Evolutionary conservation across 805 yeast genomes (phyloP).

Genomic region (Pichia insulana): DNA sequence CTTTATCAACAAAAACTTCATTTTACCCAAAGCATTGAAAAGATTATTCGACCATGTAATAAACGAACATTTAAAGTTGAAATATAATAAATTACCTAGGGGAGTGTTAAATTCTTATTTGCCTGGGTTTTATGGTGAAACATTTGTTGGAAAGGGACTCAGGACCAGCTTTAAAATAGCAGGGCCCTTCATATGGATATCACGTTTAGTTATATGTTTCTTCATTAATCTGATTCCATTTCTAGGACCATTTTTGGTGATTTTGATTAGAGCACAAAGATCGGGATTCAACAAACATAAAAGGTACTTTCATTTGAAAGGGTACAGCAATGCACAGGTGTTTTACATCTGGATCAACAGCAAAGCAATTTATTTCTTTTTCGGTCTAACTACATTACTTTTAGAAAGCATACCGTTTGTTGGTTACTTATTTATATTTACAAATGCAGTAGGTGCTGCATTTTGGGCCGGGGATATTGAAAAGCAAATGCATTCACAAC

Average conservation of each 20-base stretch:
- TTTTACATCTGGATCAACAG: constrained; percentile 29
- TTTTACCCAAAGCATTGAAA: constrained; percentile 26
- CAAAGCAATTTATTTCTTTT: constrained; percentile 31
- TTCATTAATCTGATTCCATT: constrained; percentile 44
- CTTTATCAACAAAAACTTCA: constrained; percentile 21
- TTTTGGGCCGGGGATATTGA: constrained; percentile 47
- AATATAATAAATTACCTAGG: constrained; percentile 16
- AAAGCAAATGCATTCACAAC: background rate
- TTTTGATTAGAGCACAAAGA: constrained; percentile 44
- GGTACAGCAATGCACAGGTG: constrained; percentile 35
- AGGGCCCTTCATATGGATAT: constrained; percentile 34
- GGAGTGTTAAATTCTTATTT: constrained; percentile 20
- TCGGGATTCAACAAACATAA: constrained; percentile 44
- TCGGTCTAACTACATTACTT: constrained; percentile 43
- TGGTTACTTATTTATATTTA: constrained; percentile 45
- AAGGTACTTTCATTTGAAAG: constrained; percentile 51
- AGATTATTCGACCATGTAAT: constrained; percentile 27
- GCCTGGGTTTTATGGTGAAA: constrained; percentile 23
- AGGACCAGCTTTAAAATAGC: constrained; percentile 13
- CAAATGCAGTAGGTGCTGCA: constrained; percentile 57
- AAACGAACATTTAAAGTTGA: constrained; percentile 15
- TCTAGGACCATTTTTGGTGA: constrained; percentile 47
- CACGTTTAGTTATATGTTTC: constrained; percentile 29
- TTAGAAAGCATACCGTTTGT: constrained; percentile 49
- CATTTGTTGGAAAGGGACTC: constrained; percentile 16